Evolutionary conservation across 106 monocot species (phyloP).

Genomic region (Dioscorea alata): DNA sequence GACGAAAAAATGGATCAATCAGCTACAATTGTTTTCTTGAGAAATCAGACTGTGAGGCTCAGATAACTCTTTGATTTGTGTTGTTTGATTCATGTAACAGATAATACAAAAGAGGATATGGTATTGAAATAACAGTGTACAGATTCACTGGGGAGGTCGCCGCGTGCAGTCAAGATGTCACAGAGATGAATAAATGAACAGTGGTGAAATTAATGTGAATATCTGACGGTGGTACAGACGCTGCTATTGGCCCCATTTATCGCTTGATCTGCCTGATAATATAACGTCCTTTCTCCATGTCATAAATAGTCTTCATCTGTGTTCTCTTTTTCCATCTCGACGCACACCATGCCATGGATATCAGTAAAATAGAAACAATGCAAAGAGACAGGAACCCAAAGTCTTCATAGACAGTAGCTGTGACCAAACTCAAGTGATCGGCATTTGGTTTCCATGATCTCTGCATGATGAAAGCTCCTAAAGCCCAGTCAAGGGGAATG

Average conservation of each 20-base stretch:
- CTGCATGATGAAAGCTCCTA: conserved; percentile 58
- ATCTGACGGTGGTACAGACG: background rate
- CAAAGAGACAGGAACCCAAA: conserved; percentile 4
- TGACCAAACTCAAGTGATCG: conserved; percentile 5
- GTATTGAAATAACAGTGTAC: no score
- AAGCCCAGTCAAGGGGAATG: conserved; percentile 53
- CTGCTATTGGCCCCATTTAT: background rate
- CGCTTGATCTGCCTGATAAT: conserved; percentile 21
- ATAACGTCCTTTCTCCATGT: conserved; percentile 38
- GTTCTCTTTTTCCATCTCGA: conserved; percentile 32
- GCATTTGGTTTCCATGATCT: conserved; percentile 2
- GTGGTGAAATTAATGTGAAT: no score
- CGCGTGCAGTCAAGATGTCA: no score
- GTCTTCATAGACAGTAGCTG: background rate
- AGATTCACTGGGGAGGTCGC: no score
- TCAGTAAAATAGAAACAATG: conserved; percentile 2
- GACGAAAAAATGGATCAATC: no score
- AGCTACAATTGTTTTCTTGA: no score
- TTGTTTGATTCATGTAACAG: no score
- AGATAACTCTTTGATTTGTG: no score
- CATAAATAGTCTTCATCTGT: conserved; percentile 37
- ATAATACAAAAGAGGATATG: no score
- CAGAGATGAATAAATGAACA: no score
- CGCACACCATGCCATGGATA: conserved; percentile 6
- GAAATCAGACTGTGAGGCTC: no score